These are phyloP conservation scores for Neurospora africana DNA, from an alignment of 495 filamentous ascomycete genomes.

Conservation along the genomic window DNA sequence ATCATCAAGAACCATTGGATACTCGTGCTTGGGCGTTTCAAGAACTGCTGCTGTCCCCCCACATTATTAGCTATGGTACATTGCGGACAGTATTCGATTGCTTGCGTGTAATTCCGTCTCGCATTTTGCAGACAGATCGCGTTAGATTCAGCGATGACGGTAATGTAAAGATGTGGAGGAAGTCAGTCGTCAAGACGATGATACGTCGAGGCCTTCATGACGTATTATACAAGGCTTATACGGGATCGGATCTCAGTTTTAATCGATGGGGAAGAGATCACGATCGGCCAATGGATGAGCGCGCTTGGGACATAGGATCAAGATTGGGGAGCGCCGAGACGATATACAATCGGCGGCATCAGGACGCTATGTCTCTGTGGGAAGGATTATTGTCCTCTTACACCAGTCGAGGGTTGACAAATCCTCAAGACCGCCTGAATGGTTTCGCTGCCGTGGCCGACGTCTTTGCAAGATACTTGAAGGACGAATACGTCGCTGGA, in stretches of 20 bases:
- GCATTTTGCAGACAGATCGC: too few species aligned
- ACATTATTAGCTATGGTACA: not conserved
- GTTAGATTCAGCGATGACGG: not conserved
- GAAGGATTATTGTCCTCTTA: not conserved
- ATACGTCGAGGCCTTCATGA: not conserved
- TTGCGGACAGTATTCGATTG: not conserved
- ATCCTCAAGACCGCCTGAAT: not conserved
- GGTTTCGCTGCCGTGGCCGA: not conserved
- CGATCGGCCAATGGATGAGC: not conserved
- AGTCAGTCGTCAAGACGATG: too few species aligned
- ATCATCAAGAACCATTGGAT: fast-evolving
- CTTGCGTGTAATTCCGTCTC: not conserved
- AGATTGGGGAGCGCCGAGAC: not conserved
- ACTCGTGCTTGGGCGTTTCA: not conserved
- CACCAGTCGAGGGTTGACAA: not conserved
- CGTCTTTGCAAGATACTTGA: not conserved
- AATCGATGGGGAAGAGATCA: not conserved
- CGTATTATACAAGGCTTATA: not conserved
- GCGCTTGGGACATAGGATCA: not conserved
- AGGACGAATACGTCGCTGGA: not conserved
- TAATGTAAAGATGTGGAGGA: not conserved
- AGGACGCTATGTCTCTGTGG: not conserved
- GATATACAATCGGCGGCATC: not conserved
- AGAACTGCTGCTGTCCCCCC: not conserved
- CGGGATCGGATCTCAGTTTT: not conserved